phyloP scores from a whole-genome alignment of 2,329 filamentous ascomycete species.

The Curvularia eragrostidis region DNA sequence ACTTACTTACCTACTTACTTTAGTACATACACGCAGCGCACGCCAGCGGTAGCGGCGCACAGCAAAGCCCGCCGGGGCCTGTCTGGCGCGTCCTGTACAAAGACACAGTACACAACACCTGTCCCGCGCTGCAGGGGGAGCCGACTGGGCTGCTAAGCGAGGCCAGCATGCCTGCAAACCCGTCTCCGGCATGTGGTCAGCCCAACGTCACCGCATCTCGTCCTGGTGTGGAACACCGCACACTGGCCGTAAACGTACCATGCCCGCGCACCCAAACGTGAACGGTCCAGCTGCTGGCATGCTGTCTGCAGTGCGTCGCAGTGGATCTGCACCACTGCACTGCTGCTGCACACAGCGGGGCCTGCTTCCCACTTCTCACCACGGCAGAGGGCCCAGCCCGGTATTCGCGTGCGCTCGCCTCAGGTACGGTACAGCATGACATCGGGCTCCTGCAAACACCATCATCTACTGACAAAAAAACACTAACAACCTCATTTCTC shows the following conservation, averaged over 20 bases:
- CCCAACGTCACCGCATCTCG: constrained; percentile 23
- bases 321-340: constrained; percentile 2
- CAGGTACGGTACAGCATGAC: constrained; percentile 15
- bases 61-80: not conserved
- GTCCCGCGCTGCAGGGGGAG: constrained; percentile 22
- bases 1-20: too few relatives aligned
- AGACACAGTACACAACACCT: too few relatives aligned
- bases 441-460: not conserved
- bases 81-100: not conserved
- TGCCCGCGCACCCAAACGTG: constrained; percentile 7
- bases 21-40: not conserved
- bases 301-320: not conserved
- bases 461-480: too few relatives aligned
- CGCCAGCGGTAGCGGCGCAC: not conserved
- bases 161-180: constrained; percentile 18
- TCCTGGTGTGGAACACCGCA: constrained; percentile 11
- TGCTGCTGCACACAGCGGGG: not conserved
- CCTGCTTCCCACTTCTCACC: constrained; percentile 7
- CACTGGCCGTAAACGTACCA: constrained; percentile 7
- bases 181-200: constrained; percentile 19
- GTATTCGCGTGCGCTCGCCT: constrained; percentile 6
- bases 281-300: constrained; percentile 1
- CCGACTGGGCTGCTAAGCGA: constrained; percentile 16
- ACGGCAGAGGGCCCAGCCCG: not conserved
- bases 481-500: constrained; percentile 4